phyloP scores from a whole-genome alignment of 169 alveolate genomes.

The Plasmodium sp. region DNA sequence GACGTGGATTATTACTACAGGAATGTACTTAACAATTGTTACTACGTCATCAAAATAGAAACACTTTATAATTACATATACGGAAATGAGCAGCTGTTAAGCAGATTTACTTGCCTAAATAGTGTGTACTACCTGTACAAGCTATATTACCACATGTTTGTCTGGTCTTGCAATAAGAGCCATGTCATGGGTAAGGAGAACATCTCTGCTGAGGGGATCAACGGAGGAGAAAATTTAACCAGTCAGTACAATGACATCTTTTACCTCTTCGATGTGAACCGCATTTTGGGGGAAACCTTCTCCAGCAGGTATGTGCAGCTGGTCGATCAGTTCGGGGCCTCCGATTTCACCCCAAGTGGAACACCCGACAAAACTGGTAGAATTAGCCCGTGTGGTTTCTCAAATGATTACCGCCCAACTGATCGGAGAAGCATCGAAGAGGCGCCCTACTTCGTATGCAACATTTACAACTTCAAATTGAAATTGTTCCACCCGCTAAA shows the following conservation, averaged over 20 bases:
- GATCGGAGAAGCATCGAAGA: background rate
- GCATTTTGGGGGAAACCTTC: conserved; percentile 31
- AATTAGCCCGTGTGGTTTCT: no score
- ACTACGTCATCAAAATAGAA: conserved; percentile 66
- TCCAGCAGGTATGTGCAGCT: conserved; percentile 5
- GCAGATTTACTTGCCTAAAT: conserved; percentile 42
- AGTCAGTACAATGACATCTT: conserved; percentile 1
- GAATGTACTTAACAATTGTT: conserved; percentile 54
- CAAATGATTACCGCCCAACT: background rate
- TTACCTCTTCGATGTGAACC: conserved; percentile 12
- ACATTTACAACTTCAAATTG: conserved; percentile 39
- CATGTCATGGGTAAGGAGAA: background rate
- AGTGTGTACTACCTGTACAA: conserved; percentile 49
- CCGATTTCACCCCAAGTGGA: background rate
- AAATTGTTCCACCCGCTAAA: conserved; percentile 34
- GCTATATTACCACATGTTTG: conserved; percentile 60
- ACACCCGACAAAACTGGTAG: background rate
- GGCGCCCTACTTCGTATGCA: background rate
- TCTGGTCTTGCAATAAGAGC: conserved; percentile 23
- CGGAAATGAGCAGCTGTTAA: conserved; percentile 14
- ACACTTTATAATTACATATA: conserved; percentile 64
- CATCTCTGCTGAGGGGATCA: background rate
- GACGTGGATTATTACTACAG: conserved; percentile 37
- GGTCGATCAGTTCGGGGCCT: background rate
- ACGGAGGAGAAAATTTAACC: background rate